Conservation (phyloP, 768 basidiomycete species). For the Pulveroboletus sp. region DNA sequence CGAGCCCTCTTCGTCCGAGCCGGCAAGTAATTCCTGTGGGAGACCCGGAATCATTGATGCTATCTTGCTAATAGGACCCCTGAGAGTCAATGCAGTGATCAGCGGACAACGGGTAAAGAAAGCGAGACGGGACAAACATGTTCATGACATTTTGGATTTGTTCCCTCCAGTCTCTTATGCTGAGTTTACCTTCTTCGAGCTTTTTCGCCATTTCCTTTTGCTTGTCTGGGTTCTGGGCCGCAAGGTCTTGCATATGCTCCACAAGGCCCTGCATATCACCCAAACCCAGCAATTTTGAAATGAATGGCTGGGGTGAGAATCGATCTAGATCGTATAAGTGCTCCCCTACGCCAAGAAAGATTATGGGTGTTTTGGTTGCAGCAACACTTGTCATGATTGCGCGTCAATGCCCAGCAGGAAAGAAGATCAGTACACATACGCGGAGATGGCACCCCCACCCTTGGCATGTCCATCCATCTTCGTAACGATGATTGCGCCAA, state of each 20-base stretch:
- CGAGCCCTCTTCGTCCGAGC: slow-evolving; percentile 90
- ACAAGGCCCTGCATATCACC: slow-evolving; percentile 96
- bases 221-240: slow-evolving; percentile 89
- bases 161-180: slow-evolving; percentile 96
- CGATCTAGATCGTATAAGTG: slow-evolving; percentile 96
- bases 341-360: slow-evolving; percentile 97
- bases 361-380: slow-evolving; percentile 97
- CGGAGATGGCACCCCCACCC: slow-evolving; percentile 98
- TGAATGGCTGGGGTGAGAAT: slow-evolving; percentile 94
- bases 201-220: slow-evolving; percentile 99
- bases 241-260: slow-evolving; percentile 98
- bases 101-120: slow-evolving; percentile 1
- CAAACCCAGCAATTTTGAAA: slow-evolving; percentile 91
- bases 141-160: slow-evolving; percentile 98
- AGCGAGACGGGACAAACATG: slow-evolving; percentile 55
- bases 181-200: slow-evolving; percentile 93
- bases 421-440: slow-evolving; percentile 50
- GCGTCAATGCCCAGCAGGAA: slow-evolving; percentile 4
- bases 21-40: slow-evolving; percentile 84
- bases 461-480: slow-evolving; percentile 99
- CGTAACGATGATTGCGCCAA: slow-evolving; percentile 98
- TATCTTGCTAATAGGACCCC: slow-evolving; percentile 99
- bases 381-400: slow-evolving; percentile 65
- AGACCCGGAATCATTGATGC: slow-evolving; percentile 99
- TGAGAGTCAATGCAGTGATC: slow-evolving; percentile 29